Conservation (phyloP, 2,329 filamentous ascomycete genomes). For the Xylariaceae sp. region DNA sequence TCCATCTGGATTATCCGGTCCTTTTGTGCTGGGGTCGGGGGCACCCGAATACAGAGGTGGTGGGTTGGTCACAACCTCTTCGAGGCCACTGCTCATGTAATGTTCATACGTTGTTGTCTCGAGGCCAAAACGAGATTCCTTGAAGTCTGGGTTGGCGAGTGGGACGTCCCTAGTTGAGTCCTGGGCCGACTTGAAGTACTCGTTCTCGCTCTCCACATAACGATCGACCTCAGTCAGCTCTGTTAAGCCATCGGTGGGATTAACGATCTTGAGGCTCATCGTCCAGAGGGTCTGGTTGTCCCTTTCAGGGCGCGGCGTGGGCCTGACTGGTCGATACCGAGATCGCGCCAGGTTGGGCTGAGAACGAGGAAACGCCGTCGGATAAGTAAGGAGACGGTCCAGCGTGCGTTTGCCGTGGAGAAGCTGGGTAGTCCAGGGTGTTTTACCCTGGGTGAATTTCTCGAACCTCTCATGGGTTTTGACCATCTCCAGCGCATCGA, state of each 20-base stretch:
- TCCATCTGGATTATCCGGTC: slow-evolving; percentile 1
- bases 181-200: slow-evolving; percentile 7
- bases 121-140: slow-evolving; percentile 15
- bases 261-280: slow-evolving; percentile 1
- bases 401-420: slow-evolving; percentile 16
- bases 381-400: slow-evolving; percentile 25
- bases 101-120: slow-evolving; percentile 36
- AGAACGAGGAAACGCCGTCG: slow-evolving; percentile 19
- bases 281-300: slow-evolving; percentile 6
- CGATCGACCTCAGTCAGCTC: slow-evolving; percentile 10
- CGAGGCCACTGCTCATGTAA: slow-evolving; percentile 26
- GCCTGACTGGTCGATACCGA: slow-evolving; percentile 19
- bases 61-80: background rate
- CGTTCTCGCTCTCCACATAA: slow-evolving; percentile 16
- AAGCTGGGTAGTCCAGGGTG: slow-evolving; percentile 24
- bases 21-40: background rate
- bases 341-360: slow-evolving; percentile 17
- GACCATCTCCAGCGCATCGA: slow-evolving; percentile 24
- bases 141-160: background rate
- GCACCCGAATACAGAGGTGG: background rate
- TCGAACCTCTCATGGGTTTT: slow-evolving; percentile 21
- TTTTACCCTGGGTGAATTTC: slow-evolving; percentile 14
- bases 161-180: background rate
- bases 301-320: slow-evolving; percentile 1
- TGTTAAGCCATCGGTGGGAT: background rate